A percentile compares a stretch with the other conserved stretches of the same genome.
phyloP scores from a whole-genome alignment of 805 yeast genomes.

The Starmera amethionina region DNA sequence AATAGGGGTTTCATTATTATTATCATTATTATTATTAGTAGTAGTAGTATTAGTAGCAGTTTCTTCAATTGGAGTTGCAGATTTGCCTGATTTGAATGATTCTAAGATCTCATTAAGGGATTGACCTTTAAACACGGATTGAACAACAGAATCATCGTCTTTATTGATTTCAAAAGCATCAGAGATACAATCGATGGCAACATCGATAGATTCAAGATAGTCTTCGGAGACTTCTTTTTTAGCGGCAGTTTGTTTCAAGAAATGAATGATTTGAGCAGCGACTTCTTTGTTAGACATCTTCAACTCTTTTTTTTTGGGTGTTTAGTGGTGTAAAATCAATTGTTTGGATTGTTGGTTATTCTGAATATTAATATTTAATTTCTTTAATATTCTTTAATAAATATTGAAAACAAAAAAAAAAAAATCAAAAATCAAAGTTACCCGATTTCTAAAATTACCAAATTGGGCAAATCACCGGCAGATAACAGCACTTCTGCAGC shows the following conservation, averaged over 20 bases:
- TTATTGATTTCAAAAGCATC: slow-evolving; percentile 71
- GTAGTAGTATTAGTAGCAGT: too few species aligned
- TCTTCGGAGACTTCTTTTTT: slow-evolving; percentile 66
- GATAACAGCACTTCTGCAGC: too few species aligned
- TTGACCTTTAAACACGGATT: slow-evolving; percentile 36
- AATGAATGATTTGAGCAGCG: slow-evolving; percentile 68
- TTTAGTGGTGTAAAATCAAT: too few species aligned
- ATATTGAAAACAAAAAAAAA: too few species aligned
- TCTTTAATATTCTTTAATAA: too few species aligned
- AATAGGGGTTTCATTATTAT: slow-evolving; percentile 25
- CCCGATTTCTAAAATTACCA: background rate
- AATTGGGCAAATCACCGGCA: too few species aligned
- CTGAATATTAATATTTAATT: too few species aligned
- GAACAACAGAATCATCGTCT: slow-evolving; percentile 26
- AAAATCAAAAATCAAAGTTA: background rate
- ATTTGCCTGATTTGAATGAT: slow-evolving; percentile 7
- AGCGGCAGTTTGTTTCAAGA: slow-evolving; percentile 47
- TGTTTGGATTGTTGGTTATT: too few species aligned
- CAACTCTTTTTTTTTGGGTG: background rate
- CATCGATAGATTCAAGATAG: slow-evolving; percentile 80
- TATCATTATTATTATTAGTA: too few species aligned
- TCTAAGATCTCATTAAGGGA: slow-evolving; percentile 36
- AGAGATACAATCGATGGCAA: slow-evolving; percentile 85
- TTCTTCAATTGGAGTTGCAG: slow-evolving; percentile 14
- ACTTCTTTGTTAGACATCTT: slow-evolving; percentile 40